Percentiles rank a stretch among this genome's conserved stretches.
These are phyloP conservation scores for Bonia amplexicaulis DNA, from an alignment of 176 grass and related monocot genomes.

Conservation along the genomic window DNA sequence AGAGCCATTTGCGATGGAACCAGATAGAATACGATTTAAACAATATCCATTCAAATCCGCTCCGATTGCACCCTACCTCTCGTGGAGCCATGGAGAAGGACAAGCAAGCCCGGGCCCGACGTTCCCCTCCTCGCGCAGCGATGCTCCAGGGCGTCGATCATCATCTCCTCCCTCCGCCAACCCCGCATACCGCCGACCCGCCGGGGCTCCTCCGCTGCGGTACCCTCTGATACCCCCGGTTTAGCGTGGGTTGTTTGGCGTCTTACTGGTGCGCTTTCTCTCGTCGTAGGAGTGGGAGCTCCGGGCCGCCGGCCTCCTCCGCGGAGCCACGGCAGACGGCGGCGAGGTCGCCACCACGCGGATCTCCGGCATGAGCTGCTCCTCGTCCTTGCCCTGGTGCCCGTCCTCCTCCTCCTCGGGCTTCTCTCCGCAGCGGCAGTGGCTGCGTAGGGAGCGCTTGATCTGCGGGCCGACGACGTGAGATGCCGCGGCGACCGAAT, in stretches of 20 bases:
- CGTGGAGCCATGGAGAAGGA: no score
- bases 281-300: constrained; percentile 2
- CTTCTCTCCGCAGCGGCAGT: constrained; percentile 3
- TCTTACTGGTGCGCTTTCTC: neutral
- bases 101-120: constrained; percentile 24
- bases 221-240: neutral
- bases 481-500: neutral
- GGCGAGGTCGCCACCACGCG: no score
- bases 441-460: neutral
- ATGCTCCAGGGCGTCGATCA: constrained; percentile 29
- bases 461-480: neutral
- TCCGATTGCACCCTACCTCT: no score
- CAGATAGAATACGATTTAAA: no score
- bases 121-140: constrained; percentile 12
- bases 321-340: no score
- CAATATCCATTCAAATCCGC: no score
- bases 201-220: neutral
- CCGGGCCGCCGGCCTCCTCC: neutral
- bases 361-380: neutral
- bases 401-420: constrained; percentile 31
- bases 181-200: neutral
- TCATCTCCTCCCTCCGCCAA: constrained; percentile 43
- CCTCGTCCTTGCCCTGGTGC: constrained; percentile 27
- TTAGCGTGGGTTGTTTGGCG: no score
- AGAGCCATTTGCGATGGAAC: no score